Conservation (phyloP, 495 filamentous ascomycete genomes). For the Xylaria intraflava region DNA sequence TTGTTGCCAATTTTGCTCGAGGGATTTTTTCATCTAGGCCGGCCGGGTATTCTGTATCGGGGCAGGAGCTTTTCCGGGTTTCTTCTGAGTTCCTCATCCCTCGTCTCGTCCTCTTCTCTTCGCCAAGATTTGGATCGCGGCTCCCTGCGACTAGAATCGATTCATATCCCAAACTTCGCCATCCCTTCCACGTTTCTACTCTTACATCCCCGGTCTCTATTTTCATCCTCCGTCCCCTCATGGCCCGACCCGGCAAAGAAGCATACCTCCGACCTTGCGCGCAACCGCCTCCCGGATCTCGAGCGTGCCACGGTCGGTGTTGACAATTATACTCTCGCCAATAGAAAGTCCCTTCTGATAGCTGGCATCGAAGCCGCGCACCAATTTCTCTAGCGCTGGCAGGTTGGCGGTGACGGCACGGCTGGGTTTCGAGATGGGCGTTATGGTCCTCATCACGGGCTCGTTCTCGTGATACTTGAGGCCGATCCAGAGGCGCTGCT, state of each 20-base stretch:
- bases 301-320: slow-evolving; percentile 71
- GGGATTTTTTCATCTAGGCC: background rate
- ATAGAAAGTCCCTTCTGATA: slow-evolving; percentile 67
- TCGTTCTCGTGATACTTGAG: slow-evolving; percentile 75
- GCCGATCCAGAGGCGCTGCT: slow-evolving; percentile 79
- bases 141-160: background rate
- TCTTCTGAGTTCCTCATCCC: too few species aligned
- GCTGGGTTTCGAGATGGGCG: slow-evolving; percentile 69
- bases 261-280: slow-evolving; percentile 75
- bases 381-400: slow-evolving; percentile 51
- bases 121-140: background rate
- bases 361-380: slow-evolving; percentile 57
- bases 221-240: background rate
- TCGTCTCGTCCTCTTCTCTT: too few species aligned
- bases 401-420: slow-evolving; percentile 60
- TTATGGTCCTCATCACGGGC: slow-evolving; percentile 69
- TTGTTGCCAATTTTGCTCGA: too few species aligned
- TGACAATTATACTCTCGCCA: slow-evolving; percentile 79
- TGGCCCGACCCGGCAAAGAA: slow-evolving; percentile 63
- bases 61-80: background rate
- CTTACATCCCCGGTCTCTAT: background rate
- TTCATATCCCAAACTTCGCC: background rate
- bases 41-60: background rate
- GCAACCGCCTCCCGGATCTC: slow-evolving; percentile 83
- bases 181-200: background rate